Base-by-base conservation (phyloP, 2,329 filamentous ascomycete species). In the Teratosphaeriaceae sp. region DNA sequence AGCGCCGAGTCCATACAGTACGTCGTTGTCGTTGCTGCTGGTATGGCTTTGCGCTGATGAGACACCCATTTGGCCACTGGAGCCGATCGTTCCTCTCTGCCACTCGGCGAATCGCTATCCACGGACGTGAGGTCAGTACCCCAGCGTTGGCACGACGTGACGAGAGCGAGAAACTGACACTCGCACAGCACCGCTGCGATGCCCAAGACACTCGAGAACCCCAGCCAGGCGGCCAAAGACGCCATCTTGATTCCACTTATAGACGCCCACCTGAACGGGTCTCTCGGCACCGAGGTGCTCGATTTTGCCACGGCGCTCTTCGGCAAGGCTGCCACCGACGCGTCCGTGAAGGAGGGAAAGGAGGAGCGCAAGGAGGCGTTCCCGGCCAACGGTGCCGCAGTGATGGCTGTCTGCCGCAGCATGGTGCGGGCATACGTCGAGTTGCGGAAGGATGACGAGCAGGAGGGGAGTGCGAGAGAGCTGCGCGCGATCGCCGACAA, bases 291-390 rank as follows among this genome's bases (percentile, higher is more conserved):
- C 20, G 20, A 24, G 7, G 21, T 38, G 20, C 16, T 24, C 36
- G 36, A 38, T 15, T 38, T 38, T 16, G 36, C 36, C 8, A 24
- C 20, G 5, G 26, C 12, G 5, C 12, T 39, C 37, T 39, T 39
- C 24, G 37, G 37, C 24, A n/a, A 12, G 3, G 22, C 9, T 3
- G 8, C 22, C n/a, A 30, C 24, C 3, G 37, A 39, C 8, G 20
- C 5, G 12, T 15, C n/a, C 5, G 18, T 27, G 6, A 19, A 8
- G 13, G 22, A 39, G 24, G 37, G 21, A 15, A 39, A 39, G 22
- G 37, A 22, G 9, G 35, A 38, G 7, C 15, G 31, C 3, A 34
- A 19, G 15, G 31, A 34, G 15, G 31, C 35, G 35, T 22, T 38
- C 6, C 20, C 35, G 19, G 20, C 35, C 19, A 38, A 22, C 18